Evolutionary conservation across 163 green algal genomes (phyloP).

Genomic region (Trebouxia gelatinosa): DNA sequence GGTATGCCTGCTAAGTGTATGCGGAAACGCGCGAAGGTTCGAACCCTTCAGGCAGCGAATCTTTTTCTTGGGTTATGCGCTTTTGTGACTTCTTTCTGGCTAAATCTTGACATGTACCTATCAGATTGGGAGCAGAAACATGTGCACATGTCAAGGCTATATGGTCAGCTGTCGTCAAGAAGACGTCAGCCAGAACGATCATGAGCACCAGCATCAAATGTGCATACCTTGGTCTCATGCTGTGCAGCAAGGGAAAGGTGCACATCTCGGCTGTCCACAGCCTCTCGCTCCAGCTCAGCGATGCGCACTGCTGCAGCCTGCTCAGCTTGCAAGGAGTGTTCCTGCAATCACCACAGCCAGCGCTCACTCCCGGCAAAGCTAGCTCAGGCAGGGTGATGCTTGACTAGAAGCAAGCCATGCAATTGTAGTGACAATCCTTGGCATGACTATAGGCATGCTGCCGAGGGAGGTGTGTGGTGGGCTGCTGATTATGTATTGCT

Average conservation of each 20-base stretch:
- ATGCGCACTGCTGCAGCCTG: slow-evolving; percentile 10
- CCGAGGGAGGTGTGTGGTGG: too few species aligned
- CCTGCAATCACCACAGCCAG: slow-evolving; percentile 32
- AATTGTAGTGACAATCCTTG: too few species aligned
- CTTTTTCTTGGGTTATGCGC: neutral
- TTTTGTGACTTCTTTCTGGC: neutral
- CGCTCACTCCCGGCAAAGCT: too few species aligned
- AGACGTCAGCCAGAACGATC: neutral
- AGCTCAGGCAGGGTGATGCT: too few species aligned
- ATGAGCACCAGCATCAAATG: neutral
- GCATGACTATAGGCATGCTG: too few species aligned
- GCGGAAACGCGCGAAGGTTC: too few species aligned
- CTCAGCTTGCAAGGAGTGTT: neutral
- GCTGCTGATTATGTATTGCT: too few species aligned
- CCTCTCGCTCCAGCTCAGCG: slow-evolving; percentile 24
- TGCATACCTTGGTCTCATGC: slow-evolving; percentile 5
- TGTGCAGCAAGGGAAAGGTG: slow-evolving; percentile 19
- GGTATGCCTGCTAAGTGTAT: too few species aligned
- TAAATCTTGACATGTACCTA: neutral
- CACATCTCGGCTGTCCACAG: neutral
- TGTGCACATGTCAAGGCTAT: neutral
- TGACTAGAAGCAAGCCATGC: too few species aligned
- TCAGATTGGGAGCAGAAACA: neutral
- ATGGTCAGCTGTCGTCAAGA: neutral
- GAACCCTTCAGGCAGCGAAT: too few species aligned